phyloP scores from a whole-genome alignment of 2,329 filamentous ascomycete genomes.

The Davidsoniella virescens region DNA sequence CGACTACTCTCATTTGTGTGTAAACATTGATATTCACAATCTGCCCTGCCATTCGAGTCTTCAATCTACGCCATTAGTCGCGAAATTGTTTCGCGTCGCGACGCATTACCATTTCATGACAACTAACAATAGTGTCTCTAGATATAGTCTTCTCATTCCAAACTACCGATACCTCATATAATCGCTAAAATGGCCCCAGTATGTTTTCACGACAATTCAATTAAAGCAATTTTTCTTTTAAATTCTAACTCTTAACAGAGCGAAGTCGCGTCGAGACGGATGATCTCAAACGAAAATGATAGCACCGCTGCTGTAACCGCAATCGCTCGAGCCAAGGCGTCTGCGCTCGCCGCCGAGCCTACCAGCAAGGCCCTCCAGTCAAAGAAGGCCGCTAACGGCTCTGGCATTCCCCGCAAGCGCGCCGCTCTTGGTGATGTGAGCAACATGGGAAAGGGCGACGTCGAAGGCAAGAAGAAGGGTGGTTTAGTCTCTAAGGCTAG shows the following conservation, averaged over 20 bases:
- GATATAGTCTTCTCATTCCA: too few species aligned
- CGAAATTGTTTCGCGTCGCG: too few species aligned
- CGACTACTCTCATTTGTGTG: too few species aligned
- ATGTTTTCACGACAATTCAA: slow-evolving; percentile 16
- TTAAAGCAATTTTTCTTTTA: neutral
- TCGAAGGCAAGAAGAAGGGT: slow-evolving; percentile 65
- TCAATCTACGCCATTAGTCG: too few species aligned
- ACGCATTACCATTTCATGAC: too few species aligned
- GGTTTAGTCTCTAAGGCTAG: slow-evolving; percentile 60
- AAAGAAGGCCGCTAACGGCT: slow-evolving; percentile 46
- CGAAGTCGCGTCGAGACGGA: slow-evolving; percentile 28
- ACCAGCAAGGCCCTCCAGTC: slow-evolving; percentile 43
- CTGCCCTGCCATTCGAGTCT: too few species aligned
- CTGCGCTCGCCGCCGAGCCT: slow-evolving; percentile 47
- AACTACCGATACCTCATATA: slow-evolving; percentile 2
- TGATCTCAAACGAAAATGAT: slow-evolving; percentile 82
- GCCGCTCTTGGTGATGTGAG: slow-evolving; percentile 84
- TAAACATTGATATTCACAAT: too few species aligned
- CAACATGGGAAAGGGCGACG: slow-evolving; percentile 73
- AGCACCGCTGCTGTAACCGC: slow-evolving; percentile 71
- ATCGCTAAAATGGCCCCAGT: slow-evolving; percentile 23
- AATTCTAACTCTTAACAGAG: slow-evolving; percentile 4
- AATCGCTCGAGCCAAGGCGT: slow-evolving; percentile 83
- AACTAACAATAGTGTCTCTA: too few species aligned
- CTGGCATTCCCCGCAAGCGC: slow-evolving; percentile 49